phyloP scores from a whole-genome alignment of 1,284 basidiomycete genomes.

The Trichosporon sp. region DNA sequence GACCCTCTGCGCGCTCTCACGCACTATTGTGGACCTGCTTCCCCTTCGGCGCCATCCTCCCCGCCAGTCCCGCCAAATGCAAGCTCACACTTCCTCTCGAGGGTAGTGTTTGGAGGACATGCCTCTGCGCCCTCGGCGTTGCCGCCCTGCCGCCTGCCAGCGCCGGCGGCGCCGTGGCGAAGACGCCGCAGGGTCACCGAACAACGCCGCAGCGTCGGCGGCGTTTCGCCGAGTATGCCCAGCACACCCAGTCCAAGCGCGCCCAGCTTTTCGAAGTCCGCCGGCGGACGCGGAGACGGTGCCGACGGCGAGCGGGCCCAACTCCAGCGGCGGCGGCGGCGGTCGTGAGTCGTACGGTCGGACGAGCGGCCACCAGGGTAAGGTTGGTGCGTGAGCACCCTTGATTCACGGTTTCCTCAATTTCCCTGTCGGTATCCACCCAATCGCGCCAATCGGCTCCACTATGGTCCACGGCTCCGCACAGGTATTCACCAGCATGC shows the following conservation, averaged over 20 bases:
- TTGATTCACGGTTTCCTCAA: background rate
- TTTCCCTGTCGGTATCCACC: background rate
- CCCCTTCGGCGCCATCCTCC: background rate
- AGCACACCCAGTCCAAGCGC: background rate
- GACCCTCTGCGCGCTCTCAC: background rate
- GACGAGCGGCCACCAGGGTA: background rate
- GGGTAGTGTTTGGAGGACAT: background rate
- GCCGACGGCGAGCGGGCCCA: background rate
- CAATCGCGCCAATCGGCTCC: background rate
- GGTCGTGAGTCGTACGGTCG: background rate
- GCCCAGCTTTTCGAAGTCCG: background rate
- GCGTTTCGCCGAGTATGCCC: background rate
- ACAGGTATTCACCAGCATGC: background rate
- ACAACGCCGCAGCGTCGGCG: background rate
- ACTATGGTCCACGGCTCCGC: background rate
- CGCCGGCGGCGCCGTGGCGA: background rate
- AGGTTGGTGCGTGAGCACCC: background rate
- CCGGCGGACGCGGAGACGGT: background rate
- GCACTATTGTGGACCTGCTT: background rate
- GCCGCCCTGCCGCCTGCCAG: too few species aligned
- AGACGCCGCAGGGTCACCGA: background rate
- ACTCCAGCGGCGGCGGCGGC: background rate
- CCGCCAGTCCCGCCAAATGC: too few species aligned
- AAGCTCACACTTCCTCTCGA: background rate
- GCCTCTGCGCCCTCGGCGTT: background rate